Evolutionary conservation across 345 rosid genomes (phyloP).

Genomic region (Corchorus olitorius): DNA sequence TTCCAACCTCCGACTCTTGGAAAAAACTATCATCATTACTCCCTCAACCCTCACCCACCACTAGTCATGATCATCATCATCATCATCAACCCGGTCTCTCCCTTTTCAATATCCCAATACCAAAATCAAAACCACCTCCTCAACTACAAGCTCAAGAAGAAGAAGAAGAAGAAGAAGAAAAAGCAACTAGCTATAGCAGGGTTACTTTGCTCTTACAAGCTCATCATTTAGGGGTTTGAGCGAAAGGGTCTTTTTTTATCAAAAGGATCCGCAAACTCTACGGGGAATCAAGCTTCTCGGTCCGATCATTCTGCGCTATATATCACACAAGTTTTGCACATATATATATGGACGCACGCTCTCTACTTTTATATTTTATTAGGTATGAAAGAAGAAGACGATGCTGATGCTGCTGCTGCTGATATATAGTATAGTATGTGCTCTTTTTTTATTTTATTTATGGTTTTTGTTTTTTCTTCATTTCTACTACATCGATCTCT

Average conservation of each 20-base stretch:
- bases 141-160: background rate
- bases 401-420: background rate
- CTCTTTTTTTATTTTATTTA: no score
- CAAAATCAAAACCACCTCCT: background rate
- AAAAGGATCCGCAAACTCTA: background rate
- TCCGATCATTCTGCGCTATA: background rate
- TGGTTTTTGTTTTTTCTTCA: no score
- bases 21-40: conserved; percentile 1
- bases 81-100: no score
- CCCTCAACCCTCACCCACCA: background rate
- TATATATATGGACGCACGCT: background rate
- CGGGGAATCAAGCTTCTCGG: conserved; percentile 20
- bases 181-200: background rate
- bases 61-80: background rate
- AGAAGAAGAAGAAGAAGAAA: background rate
- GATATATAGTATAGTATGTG: background rate
- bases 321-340: background rate
- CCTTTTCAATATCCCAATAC: conserved; percentile 4
- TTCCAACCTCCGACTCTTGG: conserved; percentile 9
- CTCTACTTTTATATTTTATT: no score
- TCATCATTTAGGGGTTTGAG: background rate
- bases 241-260: background rate
- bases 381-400: background rate
- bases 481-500: background rate
- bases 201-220: background rate